Evolutionary conservation across 2,329 filamentous ascomycete species (phyloP), one percentile per base, ranked within the genome.

Genomic region (Alternaria incomplexa): DNA sequence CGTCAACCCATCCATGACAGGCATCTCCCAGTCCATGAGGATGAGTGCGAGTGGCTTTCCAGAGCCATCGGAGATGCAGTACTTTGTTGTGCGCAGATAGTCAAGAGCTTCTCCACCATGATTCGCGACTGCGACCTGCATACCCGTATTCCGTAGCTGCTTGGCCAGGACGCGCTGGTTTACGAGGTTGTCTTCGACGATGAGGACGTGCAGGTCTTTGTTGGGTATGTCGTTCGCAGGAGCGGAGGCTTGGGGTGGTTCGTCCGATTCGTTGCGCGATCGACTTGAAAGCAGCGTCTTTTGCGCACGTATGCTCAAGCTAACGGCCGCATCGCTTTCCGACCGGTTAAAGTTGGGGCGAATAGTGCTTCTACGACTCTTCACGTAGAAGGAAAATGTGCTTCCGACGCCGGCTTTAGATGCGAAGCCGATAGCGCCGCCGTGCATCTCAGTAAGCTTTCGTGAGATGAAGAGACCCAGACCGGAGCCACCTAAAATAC

Each of bases 91-190:
- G 13, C 63, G 62, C 4, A 82, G 58, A 36, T 80, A 75, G 4
- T 77, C 73, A 1, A 82, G 69, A 0, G 79, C 79, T 66, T 82
- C 80, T 7, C 63, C 70, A 1, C 80, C 81, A 58, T 82, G 75
- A 43, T 78, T 77, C 3, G 80, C 80, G 4, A 81, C 75, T 11
- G 67, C 62, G 9, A 82, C 80, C 12, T 70, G 67, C 67, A 77
- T 79, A 8, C 79, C 78, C 3, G 76, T 58, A 11, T 77, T 78
- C 7, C 71, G 68, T 5, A 83, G 71, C 51, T 81, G 80, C 62
- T 79, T 81, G 4, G 76, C 70, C 13, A 82, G 67, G 15, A 83
- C 79, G 26, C 76, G 74, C 57, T 82, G 80, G 22, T 82, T 82
- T 36, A 82, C 73, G 6, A 81, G 66, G 45, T 82, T 81, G 53